Evolutionary conservation across 768 basidiomycete genomes (phyloP).

Genomic region (Paxillus ammoniavirescens): DNA sequence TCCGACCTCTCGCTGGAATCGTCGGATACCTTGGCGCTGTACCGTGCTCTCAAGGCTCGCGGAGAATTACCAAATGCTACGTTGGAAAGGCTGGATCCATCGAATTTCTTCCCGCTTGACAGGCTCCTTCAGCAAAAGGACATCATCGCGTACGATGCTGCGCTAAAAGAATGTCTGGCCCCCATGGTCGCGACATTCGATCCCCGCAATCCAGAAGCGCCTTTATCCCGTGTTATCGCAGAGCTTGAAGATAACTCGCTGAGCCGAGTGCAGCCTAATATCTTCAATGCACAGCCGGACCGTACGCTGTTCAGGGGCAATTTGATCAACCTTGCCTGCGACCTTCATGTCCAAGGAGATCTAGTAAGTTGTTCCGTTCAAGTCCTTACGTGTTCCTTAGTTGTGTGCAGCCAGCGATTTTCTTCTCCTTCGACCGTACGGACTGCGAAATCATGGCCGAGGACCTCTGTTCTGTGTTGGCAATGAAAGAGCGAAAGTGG

Average conservation of each 20-base stretch:
- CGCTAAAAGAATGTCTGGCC: conserved; percentile 45
- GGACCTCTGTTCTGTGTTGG: conserved; percentile 35
- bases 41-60: conserved; percentile 38
- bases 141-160: conserved; percentile 54
- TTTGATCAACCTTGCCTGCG: conserved; percentile 52
- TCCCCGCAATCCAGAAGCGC: conserved; percentile 29
- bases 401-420: conserved; percentile 52
- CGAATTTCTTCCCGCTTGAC: conserved; percentile 40
- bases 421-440: conserved; percentile 65
- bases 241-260: conserved; percentile 41
- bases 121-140: conserved; percentile 56
- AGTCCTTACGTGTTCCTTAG: background rate
- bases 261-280: conserved; percentile 12
- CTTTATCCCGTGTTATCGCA: conserved; percentile 39
- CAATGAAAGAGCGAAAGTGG: conserved; percentile 50
- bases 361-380: conserved; percentile 42
- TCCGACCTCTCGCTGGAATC: conserved; percentile 65
- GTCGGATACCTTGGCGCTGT: conserved; percentile 52
- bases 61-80: conserved; percentile 21
- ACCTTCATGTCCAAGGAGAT: conserved; percentile 52
- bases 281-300: conserved; percentile 35
- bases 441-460: conserved; percentile 55
- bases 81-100: conserved; percentile 38
- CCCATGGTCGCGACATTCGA: conserved; percentile 38
- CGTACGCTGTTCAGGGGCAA: conserved; percentile 36